Conservation (phyloP, 768 basidiomycete species). For the Dioszegia aurantiaca region DNA sequence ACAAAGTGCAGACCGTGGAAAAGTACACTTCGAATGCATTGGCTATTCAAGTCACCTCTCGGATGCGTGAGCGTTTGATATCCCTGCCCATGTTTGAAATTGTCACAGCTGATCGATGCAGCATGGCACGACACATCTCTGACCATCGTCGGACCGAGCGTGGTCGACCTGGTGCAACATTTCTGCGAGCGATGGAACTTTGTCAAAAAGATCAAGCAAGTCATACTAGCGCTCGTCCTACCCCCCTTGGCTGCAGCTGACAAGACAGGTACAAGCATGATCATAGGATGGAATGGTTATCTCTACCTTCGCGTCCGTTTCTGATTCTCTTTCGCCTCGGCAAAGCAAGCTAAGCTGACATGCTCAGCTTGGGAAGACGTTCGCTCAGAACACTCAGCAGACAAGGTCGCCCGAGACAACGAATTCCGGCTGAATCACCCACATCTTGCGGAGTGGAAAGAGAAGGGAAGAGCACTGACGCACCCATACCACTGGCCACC, state of each 20-base stretch:
- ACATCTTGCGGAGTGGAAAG: conserved; percentile 49
- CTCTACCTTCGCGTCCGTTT: conserved; percentile 46
- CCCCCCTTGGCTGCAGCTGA: not conserved
- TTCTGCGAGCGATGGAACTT: conserved; percentile 78
- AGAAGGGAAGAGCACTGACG: conserved; percentile 44
- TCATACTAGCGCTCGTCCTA: not conserved
- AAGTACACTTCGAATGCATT: conserved; percentile 54
- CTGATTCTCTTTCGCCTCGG: not conserved
- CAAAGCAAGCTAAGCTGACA: conserved; percentile 4
- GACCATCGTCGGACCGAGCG: conserved; percentile 61
- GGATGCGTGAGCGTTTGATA: conserved; percentile 51
- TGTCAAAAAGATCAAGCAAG: conserved; percentile 36
- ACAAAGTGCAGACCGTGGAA: conserved; percentile 60
- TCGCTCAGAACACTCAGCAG: conserved; percentile 27
- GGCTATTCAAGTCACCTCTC: conserved; percentile 48
- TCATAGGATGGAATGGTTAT: conserved; percentile 50
- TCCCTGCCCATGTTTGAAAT: too few species aligned
- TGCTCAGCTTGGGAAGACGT: conserved; percentile 45
- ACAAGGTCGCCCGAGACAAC: conserved; percentile 34
- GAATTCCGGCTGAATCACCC: conserved; percentile 49
- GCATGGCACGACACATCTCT: conserved; percentile 85
- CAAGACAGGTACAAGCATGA: conserved; percentile 46
- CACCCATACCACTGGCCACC: conserved; percentile 53
- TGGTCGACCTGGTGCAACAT: conserved; percentile 88
- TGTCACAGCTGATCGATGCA: conserved; percentile 21